Conservation (phyloP, 2,329 filamentous ascomycete species). For the Neurospora sp. region DNA sequence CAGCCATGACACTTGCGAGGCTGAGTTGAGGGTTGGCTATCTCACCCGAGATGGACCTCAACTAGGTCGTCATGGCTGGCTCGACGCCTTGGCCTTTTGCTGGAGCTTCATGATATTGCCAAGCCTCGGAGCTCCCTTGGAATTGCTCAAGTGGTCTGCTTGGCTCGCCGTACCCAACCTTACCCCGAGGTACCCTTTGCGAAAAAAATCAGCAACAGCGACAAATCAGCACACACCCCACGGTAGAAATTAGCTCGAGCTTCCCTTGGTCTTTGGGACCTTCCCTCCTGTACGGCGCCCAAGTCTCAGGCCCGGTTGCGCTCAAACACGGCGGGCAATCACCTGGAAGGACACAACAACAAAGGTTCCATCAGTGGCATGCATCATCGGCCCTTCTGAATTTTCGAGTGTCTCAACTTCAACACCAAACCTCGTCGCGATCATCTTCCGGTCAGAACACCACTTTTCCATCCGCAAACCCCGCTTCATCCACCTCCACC, state of each 20-base stretch:
- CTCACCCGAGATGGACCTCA: background rate
- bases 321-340: background rate
- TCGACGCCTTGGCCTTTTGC: background rate
- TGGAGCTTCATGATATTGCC: background rate
- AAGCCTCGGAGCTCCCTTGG: background rate
- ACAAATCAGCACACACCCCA: conserved; percentile 1
- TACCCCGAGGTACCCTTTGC: background rate
- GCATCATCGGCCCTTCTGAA: conserved; percentile 19
- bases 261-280: background rate
- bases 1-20: background rate
- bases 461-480: conserved; percentile 7
- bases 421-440: conserved; percentile 17
- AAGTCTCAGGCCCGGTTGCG: background rate
- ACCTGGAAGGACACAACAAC: conserved; percentile 12
- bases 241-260: background rate
- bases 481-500: conserved; percentile 8
- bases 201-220: conserved; percentile 4
- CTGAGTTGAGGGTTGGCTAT: background rate
- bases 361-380: conserved; percentile 6
- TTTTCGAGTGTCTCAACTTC: conserved; percentile 18
- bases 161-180: background rate
- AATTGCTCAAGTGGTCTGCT: background rate
- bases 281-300: background rate
- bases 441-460: conserved; percentile 4
- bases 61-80: background rate